Evolutionary conservation across 106 monocot genomes (phyloP), one percentile per base, ranked within the genome.

Genomic region (Acorus gramineus): DNA sequence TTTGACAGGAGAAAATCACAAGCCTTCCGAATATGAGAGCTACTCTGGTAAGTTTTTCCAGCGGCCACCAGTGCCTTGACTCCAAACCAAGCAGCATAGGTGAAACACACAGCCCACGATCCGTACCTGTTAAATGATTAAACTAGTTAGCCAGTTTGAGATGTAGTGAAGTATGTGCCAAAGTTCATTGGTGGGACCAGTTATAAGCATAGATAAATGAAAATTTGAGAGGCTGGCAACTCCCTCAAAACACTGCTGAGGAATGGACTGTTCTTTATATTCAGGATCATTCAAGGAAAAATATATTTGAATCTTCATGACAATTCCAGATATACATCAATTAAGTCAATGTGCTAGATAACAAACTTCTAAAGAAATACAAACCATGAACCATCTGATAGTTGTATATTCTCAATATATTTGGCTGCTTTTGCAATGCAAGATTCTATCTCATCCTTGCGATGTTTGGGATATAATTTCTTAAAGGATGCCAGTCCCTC

Each of bases 41-140:
- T 74, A 52, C 63, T 85, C 54, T 85, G 47, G 44, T 83, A 91
- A 9, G 80, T 79, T 65, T 72, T 82, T 57, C 90, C 95, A 65
- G 85, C 77, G 73, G 90, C 74, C 59, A 81, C 65, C 62, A 96
- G 70, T 47, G 82, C 95, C 66, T 79, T 85, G 6, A 96, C 78
- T 49, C 87, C 95, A 79, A 96, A 96, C 95, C 95, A 96, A 46
- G 63, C 80, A 3, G 82, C 95, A 55, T 87, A 90, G 2, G 95
- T 96, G 70, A 87, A 96, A 70, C 95, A 96, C 65, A 96, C 87
- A 64, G 76, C 95, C 95, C 95, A 96, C 28, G 82, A 90, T 48
- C 95, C 89, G 72, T 85, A 89, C 92, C 92, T 93, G 72, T 69
- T 28, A 4, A 43, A 57, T 77, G 62, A 73, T 65, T 62, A 28